Percentiles rank a stretch among this genome's conserved stretches.
Evolutionary conservation across 805 yeast genomes (phyloP).

Genomic region (Hanseniaspora pseudoguilliermondii): DNA sequence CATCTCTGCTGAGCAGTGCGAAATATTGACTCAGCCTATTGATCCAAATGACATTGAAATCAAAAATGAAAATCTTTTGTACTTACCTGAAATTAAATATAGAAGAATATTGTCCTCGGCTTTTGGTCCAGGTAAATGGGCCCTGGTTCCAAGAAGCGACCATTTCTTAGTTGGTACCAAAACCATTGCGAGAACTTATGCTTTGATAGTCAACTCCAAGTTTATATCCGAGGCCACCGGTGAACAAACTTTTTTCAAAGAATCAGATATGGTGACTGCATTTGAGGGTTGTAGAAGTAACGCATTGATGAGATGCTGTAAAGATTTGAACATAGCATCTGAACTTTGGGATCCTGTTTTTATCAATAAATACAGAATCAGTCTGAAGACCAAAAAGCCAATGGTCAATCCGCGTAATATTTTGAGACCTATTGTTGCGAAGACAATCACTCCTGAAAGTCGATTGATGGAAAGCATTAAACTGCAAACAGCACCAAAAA

Average conservation of each 20-base stretch:
- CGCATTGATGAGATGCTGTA: slow-evolving; percentile 95
- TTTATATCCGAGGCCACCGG: slow-evolving; percentile 88
- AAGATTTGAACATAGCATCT: slow-evolving; percentile 90
- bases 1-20: slow-evolving; percentile 48
- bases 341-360: slow-evolving; percentile 96
- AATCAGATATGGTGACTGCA: slow-evolving; percentile 83
- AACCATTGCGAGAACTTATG: slow-evolving; percentile 80
- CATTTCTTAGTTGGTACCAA: slow-evolving; percentile 55
- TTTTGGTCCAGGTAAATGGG: slow-evolving; percentile 99
- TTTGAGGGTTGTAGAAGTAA: slow-evolving; percentile 95
- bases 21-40: slow-evolving; percentile 50
- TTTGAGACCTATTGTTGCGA: neutral
- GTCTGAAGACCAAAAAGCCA: slow-evolving; percentile 65
- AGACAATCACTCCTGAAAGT: neutral
- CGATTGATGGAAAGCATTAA: neutral
- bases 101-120: slow-evolving; percentile 78
- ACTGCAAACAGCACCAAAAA: neutral
- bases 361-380: slow-evolving; percentile 52
- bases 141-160: slow-evolving; percentile 83
- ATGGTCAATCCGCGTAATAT: slow-evolving; percentile 21
- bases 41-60: slow-evolving; percentile 70
- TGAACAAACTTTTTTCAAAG: slow-evolving; percentile 83
- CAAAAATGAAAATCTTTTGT: slow-evolving; percentile 87
- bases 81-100: slow-evolving; percentile 90
- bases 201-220: slow-evolving; percentile 72